Evolutionary conservation across 768 basidiomycete genomes (phyloP).

Genomic region (Lactarius tabidus): DNA sequence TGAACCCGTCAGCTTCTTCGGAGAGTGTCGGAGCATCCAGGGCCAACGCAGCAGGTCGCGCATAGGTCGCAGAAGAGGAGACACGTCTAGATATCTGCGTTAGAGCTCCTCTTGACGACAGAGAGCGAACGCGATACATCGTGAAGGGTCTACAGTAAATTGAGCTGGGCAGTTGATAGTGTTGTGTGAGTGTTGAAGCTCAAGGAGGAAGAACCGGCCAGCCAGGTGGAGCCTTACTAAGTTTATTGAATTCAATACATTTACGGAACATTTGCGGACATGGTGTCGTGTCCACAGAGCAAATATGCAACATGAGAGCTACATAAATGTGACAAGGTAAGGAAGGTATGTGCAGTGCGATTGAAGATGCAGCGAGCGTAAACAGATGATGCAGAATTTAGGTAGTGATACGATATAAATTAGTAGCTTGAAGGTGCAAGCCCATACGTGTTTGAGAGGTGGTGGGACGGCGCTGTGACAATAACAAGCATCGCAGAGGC

Average conservation of each 20-base stretch:
- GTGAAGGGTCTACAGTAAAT: neutral
- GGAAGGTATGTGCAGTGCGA: conserved; percentile 13
- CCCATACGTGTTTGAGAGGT: conserved; percentile 7
- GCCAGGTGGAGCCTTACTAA: neutral
- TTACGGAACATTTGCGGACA: conserved; percentile 14
- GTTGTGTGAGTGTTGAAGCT: neutral
- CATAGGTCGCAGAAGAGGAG: conserved; percentile 11
- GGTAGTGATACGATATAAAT: conserved; percentile 25
- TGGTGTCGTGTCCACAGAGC: conserved; percentile 9
- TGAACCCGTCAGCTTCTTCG: conserved; percentile 56
- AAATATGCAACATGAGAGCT: conserved; percentile 25
- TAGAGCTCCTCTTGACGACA: conserved; percentile 9
- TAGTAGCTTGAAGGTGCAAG: conserved; percentile 4
- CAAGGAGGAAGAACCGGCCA: neutral
- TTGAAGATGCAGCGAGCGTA: conserved; percentile 21
- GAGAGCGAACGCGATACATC: conserved; percentile 20
- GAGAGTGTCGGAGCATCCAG: conserved; percentile 53
- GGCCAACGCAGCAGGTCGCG: conserved; percentile 36
- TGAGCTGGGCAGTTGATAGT: neutral
- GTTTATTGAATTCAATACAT: conserved; percentile 18
- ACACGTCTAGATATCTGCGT: conserved; percentile 15
- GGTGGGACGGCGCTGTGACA: conserved; percentile 6
- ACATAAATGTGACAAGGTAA: conserved; percentile 23
- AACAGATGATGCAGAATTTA: conserved; percentile 23
- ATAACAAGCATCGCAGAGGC: conserved; percentile 1